Evolutionary conservation across 495 filamentous ascomycete genomes (phyloP), one percentile per base, ranked within the genome.

Genomic region (Hyaloscypha variabilis): DNA sequence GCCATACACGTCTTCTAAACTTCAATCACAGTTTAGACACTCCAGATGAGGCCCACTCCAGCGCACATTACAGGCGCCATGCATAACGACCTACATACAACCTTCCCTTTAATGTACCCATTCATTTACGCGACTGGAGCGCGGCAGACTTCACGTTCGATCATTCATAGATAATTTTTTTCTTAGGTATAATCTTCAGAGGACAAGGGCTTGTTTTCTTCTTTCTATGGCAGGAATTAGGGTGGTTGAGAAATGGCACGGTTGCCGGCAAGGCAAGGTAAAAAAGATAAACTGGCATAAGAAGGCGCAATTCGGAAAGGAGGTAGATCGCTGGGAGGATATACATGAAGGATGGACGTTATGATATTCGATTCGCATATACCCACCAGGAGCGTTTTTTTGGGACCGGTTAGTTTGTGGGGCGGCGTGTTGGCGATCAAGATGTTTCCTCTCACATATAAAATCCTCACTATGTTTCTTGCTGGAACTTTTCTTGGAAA

Each of bases 41-140:
- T 25, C n/a, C 30, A 39, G 54, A 52, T 23, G 39, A 50, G 58
- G 42, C 39, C 52, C 57, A 56, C 39, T 55, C 51, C 36, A 46
- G 31, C 34, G 52, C 28, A 23, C 8, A 52, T 29, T 13, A 57
- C 24, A 39, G 28, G n/a, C n/a, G 25, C 50, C 11, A 63, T 28
- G 42, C 42, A 39, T 23, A 58, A 46, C 52, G 21, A 62, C 17
- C 51, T 19, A 4, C 50, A 51, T 21, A 31, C 54, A 21, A 30
- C 30, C 14, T 30, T 23, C 29, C 24, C 31, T 28, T 56, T 46
- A 28, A 21, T 13, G 25, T 21, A 34, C 28, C 60, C 66, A 49
- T 25, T 66, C 53, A 36, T 42, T 69, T 54, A 53, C 59, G 59
- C 67, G 67, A 60, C 67, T 63, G 59, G 67, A 49, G 28, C 67